A percentile compares a stretch with the other conserved stretches of the same genome.
These are phyloP conservation scores for Meyerozyma smithsonii DNA, from an alignment of 1,139 yeast genomes.

Conservation along the genomic window DNA sequence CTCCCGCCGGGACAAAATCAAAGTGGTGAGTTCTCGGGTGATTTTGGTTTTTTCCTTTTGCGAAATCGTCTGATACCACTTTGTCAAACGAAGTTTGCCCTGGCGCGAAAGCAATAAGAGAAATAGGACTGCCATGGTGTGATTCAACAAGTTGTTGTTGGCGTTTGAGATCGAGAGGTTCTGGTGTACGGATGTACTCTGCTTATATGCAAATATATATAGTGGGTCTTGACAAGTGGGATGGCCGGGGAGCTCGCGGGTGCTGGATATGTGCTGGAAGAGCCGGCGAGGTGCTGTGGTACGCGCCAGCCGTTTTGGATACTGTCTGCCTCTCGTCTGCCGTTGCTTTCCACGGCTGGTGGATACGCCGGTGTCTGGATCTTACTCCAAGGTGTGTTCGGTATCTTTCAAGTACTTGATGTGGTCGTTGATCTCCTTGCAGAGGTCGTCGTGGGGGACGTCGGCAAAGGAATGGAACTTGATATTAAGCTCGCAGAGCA, in stretches of 20 bases:
- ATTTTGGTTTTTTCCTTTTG: constrained; percentile 82
- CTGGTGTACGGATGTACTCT: background rate
- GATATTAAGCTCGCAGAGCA: constrained; percentile 51
- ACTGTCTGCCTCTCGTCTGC: background rate
- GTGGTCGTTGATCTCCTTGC: constrained; percentile 46
- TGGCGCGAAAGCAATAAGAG: constrained; percentile 82
- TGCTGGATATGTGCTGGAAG: no score
- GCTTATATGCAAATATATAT: background rate
- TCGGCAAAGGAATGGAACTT: constrained; percentile 42
- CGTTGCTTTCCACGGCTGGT: no score
- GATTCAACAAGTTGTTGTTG: background rate
- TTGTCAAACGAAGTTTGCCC: constrained; percentile 88
- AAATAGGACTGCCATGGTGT: constrained; percentile 66
- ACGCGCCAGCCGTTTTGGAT: no score
- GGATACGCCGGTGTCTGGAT: no score
- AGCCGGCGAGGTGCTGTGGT: no score
- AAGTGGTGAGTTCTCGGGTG: constrained; percentile 79
- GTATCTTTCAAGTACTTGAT: constrained; percentile 35
- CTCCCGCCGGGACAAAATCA: constrained; percentile 78
- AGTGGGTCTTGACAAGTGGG: no score
- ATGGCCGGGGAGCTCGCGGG: no score
- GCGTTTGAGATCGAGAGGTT: background rate
- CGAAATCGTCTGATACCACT: constrained; percentile 84
- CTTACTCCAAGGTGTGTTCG: constrained; percentile 17
- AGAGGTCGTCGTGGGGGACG: constrained; percentile 39